Evolutionary conservation across 2,329 filamentous ascomycete species (phyloP).

Genomic region (Talaromyces verruculosus): DNA sequence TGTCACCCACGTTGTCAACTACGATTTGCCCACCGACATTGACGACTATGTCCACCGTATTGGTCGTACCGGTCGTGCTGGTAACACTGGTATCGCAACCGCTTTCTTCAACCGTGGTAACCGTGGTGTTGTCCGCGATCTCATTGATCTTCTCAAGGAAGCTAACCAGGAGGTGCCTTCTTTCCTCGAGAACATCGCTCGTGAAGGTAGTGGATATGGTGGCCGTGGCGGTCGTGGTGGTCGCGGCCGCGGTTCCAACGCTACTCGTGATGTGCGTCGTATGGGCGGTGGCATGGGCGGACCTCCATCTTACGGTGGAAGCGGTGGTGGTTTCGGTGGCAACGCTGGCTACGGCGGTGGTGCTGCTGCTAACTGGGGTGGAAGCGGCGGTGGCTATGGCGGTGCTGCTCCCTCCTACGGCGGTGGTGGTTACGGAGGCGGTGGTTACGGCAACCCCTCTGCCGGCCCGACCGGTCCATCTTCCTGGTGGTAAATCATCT

Average conservation of each 20-base stretch:
- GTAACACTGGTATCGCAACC: conserved; percentile 96
- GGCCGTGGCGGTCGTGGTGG: conserved; percentile 73
- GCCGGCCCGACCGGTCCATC: conserved; percentile 49
- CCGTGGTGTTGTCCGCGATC: conserved; percentile 92
- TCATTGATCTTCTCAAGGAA: conserved; percentile 97
- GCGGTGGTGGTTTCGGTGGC: conserved; percentile 29
- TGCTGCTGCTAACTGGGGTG: conserved; percentile 30
- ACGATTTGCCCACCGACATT: conserved; percentile 97
- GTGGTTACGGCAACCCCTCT: conserved; percentile 51
- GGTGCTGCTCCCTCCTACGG: conserved; percentile 32
- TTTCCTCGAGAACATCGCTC: conserved; percentile 96
- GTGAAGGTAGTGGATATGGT: conserved; percentile 81
- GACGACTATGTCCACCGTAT: conserved; percentile 99
- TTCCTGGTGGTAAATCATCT: conserved; percentile 53
- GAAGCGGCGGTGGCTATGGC: conserved; percentile 23
- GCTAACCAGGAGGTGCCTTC: conserved; percentile 93
- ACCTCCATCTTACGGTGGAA: conserved; percentile 38
- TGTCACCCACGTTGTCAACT: conserved; percentile 97
- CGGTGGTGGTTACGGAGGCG: conserved; percentile 33
- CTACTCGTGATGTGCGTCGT: conserved; percentile 90
- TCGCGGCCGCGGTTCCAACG: conserved; percentile 60
- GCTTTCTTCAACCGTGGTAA: conserved; percentile 99
- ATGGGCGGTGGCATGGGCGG: conserved; percentile 49
- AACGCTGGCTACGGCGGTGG: conserved; percentile 30
- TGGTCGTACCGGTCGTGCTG: conserved; percentile 98